A percentile compares a stretch with the other conserved stretches of the same genome.
phyloP scores from a whole-genome alignment of 768 basidiomycete species.

The Peribolospora kevripleyi region DNA sequence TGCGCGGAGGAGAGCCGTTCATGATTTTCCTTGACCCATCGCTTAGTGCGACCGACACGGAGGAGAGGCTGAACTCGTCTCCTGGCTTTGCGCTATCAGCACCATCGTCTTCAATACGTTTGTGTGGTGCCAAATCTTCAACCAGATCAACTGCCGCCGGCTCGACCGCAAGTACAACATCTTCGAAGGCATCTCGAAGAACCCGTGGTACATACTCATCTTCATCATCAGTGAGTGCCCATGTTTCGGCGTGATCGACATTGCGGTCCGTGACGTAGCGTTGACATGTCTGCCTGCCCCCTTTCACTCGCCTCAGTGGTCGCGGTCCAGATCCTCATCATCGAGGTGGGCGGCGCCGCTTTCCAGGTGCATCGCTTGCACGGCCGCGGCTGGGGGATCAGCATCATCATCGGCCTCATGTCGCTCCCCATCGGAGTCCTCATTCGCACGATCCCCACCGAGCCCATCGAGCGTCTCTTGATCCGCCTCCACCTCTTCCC shows the following conservation, averaged over 20 bases:
- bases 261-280: neutral
- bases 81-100: constrained; percentile 28
- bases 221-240: constrained; percentile 48
- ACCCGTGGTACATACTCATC: constrained; percentile 63
- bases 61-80: constrained; percentile 13
- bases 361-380: constrained; percentile 62
- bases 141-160: constrained; percentile 72
- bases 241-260: neutral
- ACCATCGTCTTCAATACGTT: constrained; percentile 96
- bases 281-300: neutral
- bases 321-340: constrained; percentile 59
- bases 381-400: constrained; percentile 81
- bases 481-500: constrained; percentile 35
- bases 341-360: constrained; percentile 71
- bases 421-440: constrained; percentile 69
- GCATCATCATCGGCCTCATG: constrained; percentile 58
- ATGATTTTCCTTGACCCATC: too few relatives aligned
- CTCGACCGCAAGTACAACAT: constrained; percentile 70
- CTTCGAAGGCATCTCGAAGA: constrained; percentile 53
- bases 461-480: constrained; percentile 43
- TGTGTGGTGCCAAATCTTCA: constrained; percentile 93
- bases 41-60: constrained; percentile 17
- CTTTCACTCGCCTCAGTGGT: constrained; percentile 34
- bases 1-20: too few relatives aligned
- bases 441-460: constrained; percentile 57